phyloP scores from a whole-genome alignment of 139 green algal genomes.

The Chlorella sp. region DNA sequence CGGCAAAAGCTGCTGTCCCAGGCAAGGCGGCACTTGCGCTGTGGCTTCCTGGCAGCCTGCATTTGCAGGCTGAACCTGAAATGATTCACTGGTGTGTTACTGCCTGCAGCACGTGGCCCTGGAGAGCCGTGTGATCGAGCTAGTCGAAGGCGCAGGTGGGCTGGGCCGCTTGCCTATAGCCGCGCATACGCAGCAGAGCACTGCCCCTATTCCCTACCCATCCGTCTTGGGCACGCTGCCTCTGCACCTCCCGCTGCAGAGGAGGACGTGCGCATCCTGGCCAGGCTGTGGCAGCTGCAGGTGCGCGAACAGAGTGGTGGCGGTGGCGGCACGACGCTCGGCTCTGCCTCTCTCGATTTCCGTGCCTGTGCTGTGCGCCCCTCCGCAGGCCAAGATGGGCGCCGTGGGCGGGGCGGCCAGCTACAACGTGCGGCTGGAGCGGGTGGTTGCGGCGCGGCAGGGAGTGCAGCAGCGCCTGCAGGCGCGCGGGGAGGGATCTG shows the following conservation, averaged over 20 bases:
- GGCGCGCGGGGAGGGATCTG: background rate
- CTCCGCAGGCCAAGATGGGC: constrained; percentile 89
- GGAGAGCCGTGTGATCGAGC: constrained; percentile 35
- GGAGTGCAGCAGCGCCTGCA: constrained; percentile 74
- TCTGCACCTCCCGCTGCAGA: too few relatives aligned
- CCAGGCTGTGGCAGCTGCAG: constrained; percentile 89
- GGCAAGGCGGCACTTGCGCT: too few relatives aligned
- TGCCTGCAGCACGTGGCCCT: constrained; percentile 47
- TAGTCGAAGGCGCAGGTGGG: constrained; percentile 59
- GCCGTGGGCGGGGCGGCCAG: constrained; percentile 48
- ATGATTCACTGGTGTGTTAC: background rate
- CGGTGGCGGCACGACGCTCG: too few relatives aligned
- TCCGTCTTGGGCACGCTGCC: too few relatives aligned
- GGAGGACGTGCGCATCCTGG: constrained; percentile 83
- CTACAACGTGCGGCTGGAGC: constrained; percentile 72
- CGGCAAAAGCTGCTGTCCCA: constrained; percentile 83
- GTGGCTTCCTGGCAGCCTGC: constrained; percentile 28
- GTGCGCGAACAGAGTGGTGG: too few relatives aligned
- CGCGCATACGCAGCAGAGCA: too few relatives aligned
- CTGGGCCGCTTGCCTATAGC: too few relatives aligned
- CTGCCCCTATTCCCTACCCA: too few relatives aligned
- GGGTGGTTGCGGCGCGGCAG: constrained; percentile 56
- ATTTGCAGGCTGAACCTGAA: constrained; percentile 10
- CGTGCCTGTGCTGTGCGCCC: too few relatives aligned
- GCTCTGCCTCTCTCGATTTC: too few relatives aligned